These are phyloP conservation scores for Globisporangium nagaii DNA, from an alignment of 352 stramenopile genomes.

Conservation along the genomic window DNA sequence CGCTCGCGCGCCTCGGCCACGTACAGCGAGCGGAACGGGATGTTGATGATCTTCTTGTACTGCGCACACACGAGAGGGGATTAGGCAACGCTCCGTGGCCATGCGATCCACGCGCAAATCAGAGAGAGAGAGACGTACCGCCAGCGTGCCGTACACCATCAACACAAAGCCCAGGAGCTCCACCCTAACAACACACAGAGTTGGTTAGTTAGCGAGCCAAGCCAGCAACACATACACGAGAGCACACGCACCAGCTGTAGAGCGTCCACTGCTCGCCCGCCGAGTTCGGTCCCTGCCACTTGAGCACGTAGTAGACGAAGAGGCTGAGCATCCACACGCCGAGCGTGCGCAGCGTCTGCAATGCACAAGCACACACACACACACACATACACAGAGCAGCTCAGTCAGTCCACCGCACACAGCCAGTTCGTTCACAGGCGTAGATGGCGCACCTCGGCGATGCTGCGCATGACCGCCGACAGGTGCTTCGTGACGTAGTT, in stretches of 20 bases:
- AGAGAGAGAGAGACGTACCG: constrained; percentile 63
- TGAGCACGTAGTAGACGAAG: constrained; percentile 75
- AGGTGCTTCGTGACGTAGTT: constrained; percentile 88
- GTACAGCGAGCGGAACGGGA: constrained; percentile 48
- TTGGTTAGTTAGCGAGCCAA: not conserved
- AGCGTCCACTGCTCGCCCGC: constrained; percentile 66
- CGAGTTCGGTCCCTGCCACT: constrained; percentile 54
- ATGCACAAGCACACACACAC: not conserved
- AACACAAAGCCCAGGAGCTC: constrained; percentile 68
- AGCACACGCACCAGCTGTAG: constrained; percentile 51
- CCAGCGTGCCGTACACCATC: constrained; percentile 75
- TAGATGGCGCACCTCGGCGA: constrained; percentile 46
- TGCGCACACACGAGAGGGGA: constrained; percentile 11
- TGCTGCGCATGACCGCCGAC: constrained; percentile 77
- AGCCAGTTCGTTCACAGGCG: not conserved
- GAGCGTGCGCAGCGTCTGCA: constrained; percentile 68
- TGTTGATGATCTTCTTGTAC: constrained; percentile 78
- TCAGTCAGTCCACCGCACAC: not conserved
- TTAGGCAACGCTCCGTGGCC: no score
- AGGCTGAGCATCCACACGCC: constrained; percentile 72
- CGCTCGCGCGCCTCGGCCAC: constrained; percentile 38
- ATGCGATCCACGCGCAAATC: no score
- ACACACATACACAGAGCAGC: no score
- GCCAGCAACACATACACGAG: not conserved
- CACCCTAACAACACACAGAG: constrained; percentile 30